Evolutionary conservation across 1,139 yeast genomes (phyloP).

Genomic region (Yamadazyma triangularis): DNA sequence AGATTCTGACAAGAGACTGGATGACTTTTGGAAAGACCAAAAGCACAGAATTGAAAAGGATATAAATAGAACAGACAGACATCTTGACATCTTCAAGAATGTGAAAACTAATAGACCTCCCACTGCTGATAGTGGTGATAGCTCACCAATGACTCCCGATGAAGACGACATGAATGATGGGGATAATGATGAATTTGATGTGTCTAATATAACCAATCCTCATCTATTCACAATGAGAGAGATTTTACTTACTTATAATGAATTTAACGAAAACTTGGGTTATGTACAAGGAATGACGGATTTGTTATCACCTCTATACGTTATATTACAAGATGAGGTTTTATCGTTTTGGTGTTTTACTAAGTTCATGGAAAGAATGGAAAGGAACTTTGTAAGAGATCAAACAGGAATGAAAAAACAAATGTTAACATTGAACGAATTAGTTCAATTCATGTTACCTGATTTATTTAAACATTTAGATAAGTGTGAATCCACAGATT

Average conservation of each 20-base stretch:
- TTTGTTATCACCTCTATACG: slow-evolving; percentile 80
- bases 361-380: slow-evolving; percentile 92
- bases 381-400: slow-evolving; percentile 84
- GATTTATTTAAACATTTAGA: slow-evolving; percentile 75
- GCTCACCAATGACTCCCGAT: slow-evolving; percentile 41
- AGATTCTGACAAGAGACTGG: slow-evolving; percentile 50
- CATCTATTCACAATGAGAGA: slow-evolving; percentile 72
- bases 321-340: slow-evolving; percentile 70
- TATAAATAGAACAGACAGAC: slow-evolving; percentile 86
- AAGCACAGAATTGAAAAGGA: slow-evolving; percentile 88
- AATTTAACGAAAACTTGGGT: slow-evolving; percentile 77
- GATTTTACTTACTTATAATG: slow-evolving; percentile 81
- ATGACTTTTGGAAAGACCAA: slow-evolving; percentile 85
- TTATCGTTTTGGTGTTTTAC: slow-evolving; percentile 86
- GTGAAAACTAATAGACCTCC: slow-evolving; percentile 12
- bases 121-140: slow-evolving; percentile 21
- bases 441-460: slow-evolving; percentile 87
- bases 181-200: slow-evolving; percentile 46
- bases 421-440: slow-evolving; percentile 74
- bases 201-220: slow-evolving; percentile 54
- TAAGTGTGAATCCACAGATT: slow-evolving; percentile 81
- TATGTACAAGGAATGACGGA: slow-evolving; percentile 99
- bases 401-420: slow-evolving; percentile 92
- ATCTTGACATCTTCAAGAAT: slow-evolving; percentile 56
- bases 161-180: slow-evolving; percentile 41